Evolutionary conservation across 768 basidiomycete genomes (phyloP).

Genomic region (Auricularia sp.): DNA sequence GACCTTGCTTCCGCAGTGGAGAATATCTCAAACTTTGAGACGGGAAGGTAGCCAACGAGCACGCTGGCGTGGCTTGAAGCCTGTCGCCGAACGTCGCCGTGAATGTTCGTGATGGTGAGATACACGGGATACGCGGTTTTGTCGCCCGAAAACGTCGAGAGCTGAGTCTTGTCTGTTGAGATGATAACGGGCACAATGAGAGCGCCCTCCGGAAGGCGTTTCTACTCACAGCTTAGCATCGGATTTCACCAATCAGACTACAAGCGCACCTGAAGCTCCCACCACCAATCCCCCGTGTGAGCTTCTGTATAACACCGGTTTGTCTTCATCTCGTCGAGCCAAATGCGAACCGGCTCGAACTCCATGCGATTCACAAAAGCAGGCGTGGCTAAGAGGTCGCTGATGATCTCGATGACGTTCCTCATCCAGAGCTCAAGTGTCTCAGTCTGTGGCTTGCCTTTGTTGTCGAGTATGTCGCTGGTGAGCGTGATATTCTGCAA

Average conservation of each 20-base stretch:
- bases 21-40: background rate
- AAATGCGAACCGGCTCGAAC: constrained; percentile 7
- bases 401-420: constrained; percentile 6
- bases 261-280: constrained; percentile 10
- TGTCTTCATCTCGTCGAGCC: background rate
- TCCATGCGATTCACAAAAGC: background rate
- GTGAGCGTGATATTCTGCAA: background rate
- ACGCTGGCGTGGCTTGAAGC: constrained; percentile 11
- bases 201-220: constrained; percentile 6
- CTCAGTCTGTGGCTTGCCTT: background rate
- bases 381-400: constrained; percentile 2
- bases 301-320: constrained; percentile 7
- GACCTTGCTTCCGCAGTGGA: background rate
- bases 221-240: background rate
- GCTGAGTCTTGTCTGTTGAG: constrained; percentile 21
- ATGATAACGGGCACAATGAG: constrained; percentile 20
- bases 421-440: background rate
- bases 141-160: constrained; percentile 17
- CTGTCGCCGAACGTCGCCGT: constrained; percentile 12
- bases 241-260: background rate
- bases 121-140: constrained; percentile 25
- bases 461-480: background rate
- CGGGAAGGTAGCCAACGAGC: constrained; percentile 22
- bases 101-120: constrained; percentile 22
- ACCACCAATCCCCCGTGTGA: constrained; percentile 13